A percentile compares a stretch with the other conserved stretches of the same genome.
These are phyloP conservation scores for Sporisorium iseilematis-ciliati DNA, from an alignment of 1,284 basidiomycete genomes.

Conservation along the genomic window DNA sequence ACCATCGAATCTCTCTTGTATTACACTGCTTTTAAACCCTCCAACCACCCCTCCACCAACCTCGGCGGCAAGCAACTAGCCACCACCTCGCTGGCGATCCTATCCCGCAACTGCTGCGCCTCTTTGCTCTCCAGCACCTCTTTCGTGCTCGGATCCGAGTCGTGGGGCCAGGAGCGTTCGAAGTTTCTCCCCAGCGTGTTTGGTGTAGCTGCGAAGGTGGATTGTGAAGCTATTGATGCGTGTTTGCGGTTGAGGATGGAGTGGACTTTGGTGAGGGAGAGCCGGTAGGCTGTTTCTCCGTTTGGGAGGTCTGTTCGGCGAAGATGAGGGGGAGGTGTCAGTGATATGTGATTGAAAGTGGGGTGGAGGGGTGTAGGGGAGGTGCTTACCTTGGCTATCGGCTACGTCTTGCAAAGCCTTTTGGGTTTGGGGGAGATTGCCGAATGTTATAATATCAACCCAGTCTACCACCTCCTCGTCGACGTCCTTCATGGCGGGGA, in stretches of 20 bases:
- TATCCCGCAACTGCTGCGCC: slow-evolving; percentile 20
- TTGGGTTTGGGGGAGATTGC: slow-evolving; percentile 11
- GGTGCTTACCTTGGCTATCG: slow-evolving; percentile 41
- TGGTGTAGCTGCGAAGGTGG: slow-evolving; percentile 35
- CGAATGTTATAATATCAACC: slow-evolving; percentile 38
- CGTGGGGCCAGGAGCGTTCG: slow-evolving; percentile 34
- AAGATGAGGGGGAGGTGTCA: slow-evolving; percentile 1
- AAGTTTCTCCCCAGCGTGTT: slow-evolving; percentile 40
- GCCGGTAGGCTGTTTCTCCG: slow-evolving; percentile 35
- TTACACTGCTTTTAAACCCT: slow-evolving; percentile 19
- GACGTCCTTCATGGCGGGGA: slow-evolving; percentile 16
- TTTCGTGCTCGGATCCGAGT: slow-evolving; percentile 23
- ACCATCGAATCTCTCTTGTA: background rate
- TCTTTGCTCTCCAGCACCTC: slow-evolving; percentile 23
- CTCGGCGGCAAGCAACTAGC: slow-evolving; percentile 24
- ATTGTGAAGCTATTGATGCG: slow-evolving; percentile 1
- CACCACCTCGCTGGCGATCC: slow-evolving; percentile 38
- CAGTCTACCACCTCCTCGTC: slow-evolving; percentile 34
- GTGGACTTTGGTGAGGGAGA: slow-evolving; percentile 28
- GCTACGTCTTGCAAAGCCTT: slow-evolving; percentile 22
- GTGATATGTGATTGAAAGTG: background rate
- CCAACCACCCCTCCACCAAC: slow-evolving; percentile 23
- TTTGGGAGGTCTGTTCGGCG: slow-evolving; percentile 36
- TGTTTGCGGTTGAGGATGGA: slow-evolving; percentile 36
- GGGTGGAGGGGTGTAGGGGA: background rate